Conservation (phyloP, 257 asterid species). For the Handroanthus guayacan region DNA sequence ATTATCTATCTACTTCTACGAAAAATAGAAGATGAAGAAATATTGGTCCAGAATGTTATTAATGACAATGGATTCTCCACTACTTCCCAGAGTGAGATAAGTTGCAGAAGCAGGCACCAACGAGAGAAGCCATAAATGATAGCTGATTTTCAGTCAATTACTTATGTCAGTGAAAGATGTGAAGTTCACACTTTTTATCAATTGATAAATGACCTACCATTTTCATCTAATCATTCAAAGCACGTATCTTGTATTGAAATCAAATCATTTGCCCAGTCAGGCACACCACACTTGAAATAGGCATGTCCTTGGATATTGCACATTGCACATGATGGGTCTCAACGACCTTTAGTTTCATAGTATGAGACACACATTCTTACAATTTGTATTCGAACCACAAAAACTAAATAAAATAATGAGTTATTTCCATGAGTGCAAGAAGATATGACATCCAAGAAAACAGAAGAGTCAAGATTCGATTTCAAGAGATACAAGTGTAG, state of each 20-base stretch:
- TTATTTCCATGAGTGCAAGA: neutral
- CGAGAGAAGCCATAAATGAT: neutral
- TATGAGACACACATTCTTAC: neutral
- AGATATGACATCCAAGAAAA: constrained; percentile 3
- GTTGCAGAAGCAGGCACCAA: neutral
- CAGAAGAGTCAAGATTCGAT: neutral
- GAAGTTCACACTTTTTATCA: neutral
- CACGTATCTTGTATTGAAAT: neutral
- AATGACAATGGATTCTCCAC: neutral
- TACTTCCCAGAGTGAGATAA: neutral
- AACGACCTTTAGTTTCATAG: neutral
- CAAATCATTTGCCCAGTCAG: neutral
- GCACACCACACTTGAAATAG: neutral
- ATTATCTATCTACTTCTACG: neutral
- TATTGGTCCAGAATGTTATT: neutral
- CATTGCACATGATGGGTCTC: neutral
- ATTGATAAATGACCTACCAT: constrained; percentile 10
- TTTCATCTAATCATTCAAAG: constrained; percentile 1
- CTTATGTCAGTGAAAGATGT: neutral
- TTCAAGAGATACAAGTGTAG: neutral
- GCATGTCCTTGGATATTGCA: neutral
- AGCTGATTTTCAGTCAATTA: neutral
- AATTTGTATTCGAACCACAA: neutral
- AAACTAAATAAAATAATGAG: neutral
- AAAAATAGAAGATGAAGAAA: neutral